Conservation (phyloP, 768 basidiomycete species). For the Mycena haematopus region DNA sequence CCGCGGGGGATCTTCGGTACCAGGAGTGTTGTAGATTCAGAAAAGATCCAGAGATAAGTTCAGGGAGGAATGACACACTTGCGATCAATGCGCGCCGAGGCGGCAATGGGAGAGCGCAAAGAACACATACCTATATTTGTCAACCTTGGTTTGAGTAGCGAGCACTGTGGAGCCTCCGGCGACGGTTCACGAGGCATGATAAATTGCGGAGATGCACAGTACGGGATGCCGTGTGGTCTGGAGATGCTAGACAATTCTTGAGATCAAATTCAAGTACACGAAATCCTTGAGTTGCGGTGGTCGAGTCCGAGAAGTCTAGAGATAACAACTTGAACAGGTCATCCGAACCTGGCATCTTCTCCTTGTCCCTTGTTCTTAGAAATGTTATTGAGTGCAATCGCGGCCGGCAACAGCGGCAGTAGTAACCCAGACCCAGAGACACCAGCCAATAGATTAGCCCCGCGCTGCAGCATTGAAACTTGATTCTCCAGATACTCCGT, state of each 20-base stretch:
- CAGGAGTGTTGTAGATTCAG: not conserved
- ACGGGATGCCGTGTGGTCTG: not conserved
- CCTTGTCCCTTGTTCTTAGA: too few relatives aligned
- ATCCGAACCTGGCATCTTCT: too few relatives aligned
- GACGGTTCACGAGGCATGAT: conserved; percentile 1
- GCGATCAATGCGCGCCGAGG: conserved; percentile 17
- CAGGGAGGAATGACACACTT: conserved; percentile 2
- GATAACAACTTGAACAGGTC: too few relatives aligned
- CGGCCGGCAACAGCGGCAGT: too few relatives aligned
- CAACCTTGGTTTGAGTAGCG: not conserved
- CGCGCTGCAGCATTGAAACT: not conserved
- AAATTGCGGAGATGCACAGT: too few relatives aligned
- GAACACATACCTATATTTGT: not conserved
- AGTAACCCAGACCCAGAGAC: not conserved
- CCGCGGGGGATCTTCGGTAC: not conserved
- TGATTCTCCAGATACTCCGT: conserved; percentile 1
- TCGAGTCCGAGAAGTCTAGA: too few relatives aligned
- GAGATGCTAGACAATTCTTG: not conserved
- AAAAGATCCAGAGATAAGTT: not conserved
- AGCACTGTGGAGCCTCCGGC: conserved; percentile 1
- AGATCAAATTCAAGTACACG: not conserved
- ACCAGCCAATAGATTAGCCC: not conserved
- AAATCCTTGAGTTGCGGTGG: too few relatives aligned
- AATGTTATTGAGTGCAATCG: too few relatives aligned
- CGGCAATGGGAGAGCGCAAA: not conserved